phyloP scores from a whole-genome alignment of 106 monocot genomes.

The Allium sativum region DNA sequence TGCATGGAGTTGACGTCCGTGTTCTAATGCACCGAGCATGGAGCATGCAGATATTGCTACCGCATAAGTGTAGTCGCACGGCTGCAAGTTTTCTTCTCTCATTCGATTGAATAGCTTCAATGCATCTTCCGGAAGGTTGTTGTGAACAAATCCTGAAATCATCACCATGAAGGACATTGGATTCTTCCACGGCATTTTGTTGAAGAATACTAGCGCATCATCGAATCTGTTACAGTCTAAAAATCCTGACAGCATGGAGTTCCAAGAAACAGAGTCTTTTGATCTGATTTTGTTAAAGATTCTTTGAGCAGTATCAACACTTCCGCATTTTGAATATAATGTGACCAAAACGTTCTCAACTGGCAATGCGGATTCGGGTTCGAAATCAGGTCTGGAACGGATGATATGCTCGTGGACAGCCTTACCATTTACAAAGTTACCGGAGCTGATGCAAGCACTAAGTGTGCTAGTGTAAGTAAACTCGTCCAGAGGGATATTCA shows the following conservation, averaged over 20 bases:
- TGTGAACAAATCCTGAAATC: slow-evolving; percentile 66
- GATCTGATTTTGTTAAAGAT: slow-evolving; percentile 46
- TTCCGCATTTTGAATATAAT: slow-evolving; percentile 51
- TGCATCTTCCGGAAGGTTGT: slow-evolving; percentile 62
- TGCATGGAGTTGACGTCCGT: slow-evolving; percentile 62
- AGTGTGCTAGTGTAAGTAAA: slow-evolving; percentile 86
- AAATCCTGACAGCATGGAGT: slow-evolving; percentile 77
- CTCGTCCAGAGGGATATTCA: slow-evolving; percentile 47
- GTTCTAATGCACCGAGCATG: slow-evolving; percentile 55
- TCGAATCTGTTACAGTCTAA: slow-evolving; percentile 26
- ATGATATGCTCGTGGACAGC: slow-evolving; percentile 72
- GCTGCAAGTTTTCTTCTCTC: slow-evolving; percentile 45
- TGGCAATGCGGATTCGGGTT: slow-evolving; percentile 33
- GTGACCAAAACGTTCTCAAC: slow-evolving; percentile 73
- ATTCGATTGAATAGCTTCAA: slow-evolving; percentile 54
- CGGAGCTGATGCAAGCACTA: slow-evolving; percentile 60
- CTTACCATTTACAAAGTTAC: slow-evolving; percentile 44
- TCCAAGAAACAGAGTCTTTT: slow-evolving; percentile 90
- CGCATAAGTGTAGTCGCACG: slow-evolving; percentile 75
- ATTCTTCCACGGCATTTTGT: slow-evolving; percentile 48
- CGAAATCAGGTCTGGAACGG: slow-evolving; percentile 30
- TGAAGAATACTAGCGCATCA: slow-evolving; percentile 44
- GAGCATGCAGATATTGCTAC: slow-evolving; percentile 57
- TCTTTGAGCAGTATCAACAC: slow-evolving; percentile 33
- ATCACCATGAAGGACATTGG: slow-evolving; percentile 78